Evolutionary conservation across 2,329 filamentous ascomycete species (phyloP).

Genomic region (Helminthosporium solani): DNA sequence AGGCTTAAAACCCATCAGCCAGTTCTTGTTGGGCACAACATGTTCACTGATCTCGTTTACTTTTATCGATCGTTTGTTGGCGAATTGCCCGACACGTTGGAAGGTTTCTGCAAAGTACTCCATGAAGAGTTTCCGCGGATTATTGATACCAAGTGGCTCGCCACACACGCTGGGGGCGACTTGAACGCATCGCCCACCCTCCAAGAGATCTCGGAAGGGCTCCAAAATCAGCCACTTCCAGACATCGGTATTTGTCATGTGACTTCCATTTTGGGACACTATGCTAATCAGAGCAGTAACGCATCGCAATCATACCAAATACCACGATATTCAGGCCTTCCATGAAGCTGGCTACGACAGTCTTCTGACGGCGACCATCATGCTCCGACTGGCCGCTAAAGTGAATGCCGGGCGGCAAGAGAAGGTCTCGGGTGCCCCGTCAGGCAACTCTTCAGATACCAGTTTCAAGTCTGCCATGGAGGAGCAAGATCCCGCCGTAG

Average conservation of each 20-base stretch:
- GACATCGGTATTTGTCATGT: conserved; percentile 35
- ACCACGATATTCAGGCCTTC: conserved; percentile 43
- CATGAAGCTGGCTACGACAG: conserved; percentile 67
- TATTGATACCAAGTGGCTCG: conserved; percentile 65
- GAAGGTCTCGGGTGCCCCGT: conserved; percentile 31
- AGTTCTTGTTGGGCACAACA: conserved; percentile 64
- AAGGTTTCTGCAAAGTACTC: conserved; percentile 54
- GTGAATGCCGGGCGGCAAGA: conserved; percentile 5
- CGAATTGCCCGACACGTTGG: conserved; percentile 54
- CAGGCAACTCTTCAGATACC: conserved; percentile 3
- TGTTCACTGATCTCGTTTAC: conserved; percentile 65
- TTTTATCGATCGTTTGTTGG: conserved; percentile 64
- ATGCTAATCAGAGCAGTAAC: conserved; percentile 11
- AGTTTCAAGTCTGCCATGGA: conserved; percentile 14
- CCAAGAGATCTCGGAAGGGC: conserved; percentile 50
- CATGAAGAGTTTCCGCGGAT: conserved; percentile 58
- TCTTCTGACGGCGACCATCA: conserved; percentile 59
- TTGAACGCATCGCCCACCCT: conserved; percentile 52
- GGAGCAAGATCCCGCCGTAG: conserved; percentile 10
- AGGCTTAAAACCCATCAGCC: conserved; percentile 50
- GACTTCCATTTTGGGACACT: background rate
- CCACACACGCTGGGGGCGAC: conserved; percentile 57
- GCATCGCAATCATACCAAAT: conserved; percentile 41
- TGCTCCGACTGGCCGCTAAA: conserved; percentile 57
- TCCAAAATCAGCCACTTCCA: conserved; percentile 46